Evolutionary conservation across 116 monocot genomes (phyloP).

Genomic region (Posidonia oceanica): DNA sequence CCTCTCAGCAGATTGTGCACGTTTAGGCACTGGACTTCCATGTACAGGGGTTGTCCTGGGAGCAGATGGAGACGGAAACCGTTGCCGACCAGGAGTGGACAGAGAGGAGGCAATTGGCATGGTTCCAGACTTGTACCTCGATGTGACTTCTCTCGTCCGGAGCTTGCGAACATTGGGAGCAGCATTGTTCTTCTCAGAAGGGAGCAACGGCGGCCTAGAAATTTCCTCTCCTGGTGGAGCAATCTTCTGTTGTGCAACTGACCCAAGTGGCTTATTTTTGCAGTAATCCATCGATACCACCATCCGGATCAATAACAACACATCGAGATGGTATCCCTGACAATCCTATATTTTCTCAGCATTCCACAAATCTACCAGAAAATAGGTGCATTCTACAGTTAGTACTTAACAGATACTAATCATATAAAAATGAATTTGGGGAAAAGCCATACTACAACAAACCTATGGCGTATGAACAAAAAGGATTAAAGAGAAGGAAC

Average conservation of each 20-base stretch:
- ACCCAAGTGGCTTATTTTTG: constrained; percentile 4
- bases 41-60: not conserved
- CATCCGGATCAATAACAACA: constrained; percentile 29
- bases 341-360: not conserved
- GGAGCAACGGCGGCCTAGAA: constrained; percentile 28
- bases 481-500: too few species aligned
- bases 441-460: too few species aligned
- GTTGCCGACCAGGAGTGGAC: constrained; percentile 3
- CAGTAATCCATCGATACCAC: constrained; percentile 12
- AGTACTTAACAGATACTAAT: not conserved
- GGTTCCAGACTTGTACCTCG: constrained; percentile 31
- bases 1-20: constrained; percentile 67
- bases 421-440: too few species aligned
- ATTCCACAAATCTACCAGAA: constrained; percentile 13
- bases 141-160: constrained; percentile 27
- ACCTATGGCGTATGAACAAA: too few species aligned
- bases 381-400: not conserved
- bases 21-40: constrained; percentile 17
- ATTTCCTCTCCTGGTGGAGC: constrained; percentile 9
- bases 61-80: constrained; percentile 33
- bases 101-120: not conserved
- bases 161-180: constrained; percentile 13
- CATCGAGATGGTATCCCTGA: constrained; percentile 19
- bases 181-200: constrained; percentile 62
- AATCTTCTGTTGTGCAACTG: not conserved